A percentile compares a stretch with the other conserved stretches of the same genome.
Evolutionary conservation across 73 alveolate species (phyloP).

Genomic region (Vitrella brassicaformis): DNA sequence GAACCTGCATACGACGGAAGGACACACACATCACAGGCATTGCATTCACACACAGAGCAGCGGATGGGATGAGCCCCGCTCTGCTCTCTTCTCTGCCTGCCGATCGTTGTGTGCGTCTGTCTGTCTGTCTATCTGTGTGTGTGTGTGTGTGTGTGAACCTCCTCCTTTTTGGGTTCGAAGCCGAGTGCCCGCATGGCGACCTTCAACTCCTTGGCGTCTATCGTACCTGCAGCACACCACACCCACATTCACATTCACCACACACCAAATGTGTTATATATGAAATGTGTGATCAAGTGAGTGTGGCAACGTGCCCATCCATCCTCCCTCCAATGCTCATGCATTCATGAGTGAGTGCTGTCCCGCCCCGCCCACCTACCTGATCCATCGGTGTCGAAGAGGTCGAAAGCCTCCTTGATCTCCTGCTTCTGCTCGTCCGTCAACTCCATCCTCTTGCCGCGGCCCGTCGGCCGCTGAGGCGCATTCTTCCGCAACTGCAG

Average conservation of each 20-base stretch:
- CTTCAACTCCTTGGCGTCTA: constrained; percentile 45
- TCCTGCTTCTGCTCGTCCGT: constrained; percentile 81
- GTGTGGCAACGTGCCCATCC: too few species aligned
- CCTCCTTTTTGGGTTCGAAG: constrained; percentile 95
- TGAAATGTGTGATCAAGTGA: too few species aligned
- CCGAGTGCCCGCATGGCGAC: constrained; percentile 99
- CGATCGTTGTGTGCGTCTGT: too few species aligned
- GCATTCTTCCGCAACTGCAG: too few species aligned
- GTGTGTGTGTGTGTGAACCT: constrained; percentile 29
- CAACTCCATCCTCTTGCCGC: constrained; percentile 46
- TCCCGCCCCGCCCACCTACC: constrained; percentile 30
- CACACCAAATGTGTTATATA: too few species aligned
- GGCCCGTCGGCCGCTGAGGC: too few species aligned
- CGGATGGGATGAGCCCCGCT: too few species aligned
- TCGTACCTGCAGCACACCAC: neutral
- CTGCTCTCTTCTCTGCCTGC: constrained; percentile 46
- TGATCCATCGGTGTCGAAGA: constrained; percentile 81
- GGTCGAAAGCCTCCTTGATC: constrained; percentile 78
- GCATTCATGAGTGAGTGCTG: too few species aligned
- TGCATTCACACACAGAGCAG: too few species aligned
- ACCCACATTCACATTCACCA: neutral
- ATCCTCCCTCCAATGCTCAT: too few species aligned
- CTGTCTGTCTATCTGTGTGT: too few species aligned
- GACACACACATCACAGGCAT: too few species aligned
- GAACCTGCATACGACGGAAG: constrained; percentile 30